A percentile compares a stretch with the other conserved stretches of the same genome.
These are phyloP conservation scores for Tremella mesenterica DNA, from an alignment of 768 basidiomycete genomes.

Conservation along the genomic window DNA sequence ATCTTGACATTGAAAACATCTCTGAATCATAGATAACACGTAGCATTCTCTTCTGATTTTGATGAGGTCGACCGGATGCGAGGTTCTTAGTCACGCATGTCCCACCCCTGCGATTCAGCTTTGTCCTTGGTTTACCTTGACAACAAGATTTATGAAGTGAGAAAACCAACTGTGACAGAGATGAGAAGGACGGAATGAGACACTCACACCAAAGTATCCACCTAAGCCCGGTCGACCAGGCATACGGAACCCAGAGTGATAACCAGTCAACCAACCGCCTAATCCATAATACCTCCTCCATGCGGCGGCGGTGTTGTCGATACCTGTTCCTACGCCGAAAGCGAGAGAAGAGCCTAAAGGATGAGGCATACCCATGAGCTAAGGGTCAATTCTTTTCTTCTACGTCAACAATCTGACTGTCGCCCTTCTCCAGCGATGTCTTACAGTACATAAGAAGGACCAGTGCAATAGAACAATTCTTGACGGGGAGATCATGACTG, in stretches of 20 bases:
- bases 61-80: too few species aligned
- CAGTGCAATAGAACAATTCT: neutral
- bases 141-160: too few species aligned
- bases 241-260: slow-evolving; percentile 16
- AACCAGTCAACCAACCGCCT: slow-evolving; percentile 33
- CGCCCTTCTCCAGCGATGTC: neutral
- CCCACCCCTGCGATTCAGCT: neutral
- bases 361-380: slow-evolving; percentile 37
- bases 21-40: neutral
- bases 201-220: slow-evolving; percentile 36
- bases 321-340: slow-evolving; percentile 31
- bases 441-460: neutral
- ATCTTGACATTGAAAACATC: too few species aligned
- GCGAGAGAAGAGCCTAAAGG: slow-evolving; percentile 18
- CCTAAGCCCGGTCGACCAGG: slow-evolving; percentile 30
- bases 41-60: neutral
- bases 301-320: slow-evolving; percentile 34
- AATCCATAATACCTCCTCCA: slow-evolving; percentile 35
- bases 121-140: too few species aligned
- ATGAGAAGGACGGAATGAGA: too few species aligned
- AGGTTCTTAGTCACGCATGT: neutral
- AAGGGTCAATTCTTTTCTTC: neutral
- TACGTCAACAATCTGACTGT: neutral
- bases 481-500: neutral
- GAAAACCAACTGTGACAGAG: too few species aligned